These are phyloP conservation scores for Mucor velutinosus DNA, from an alignment of 371 early-diverging fungal species.

Conservation along the genomic window DNA sequence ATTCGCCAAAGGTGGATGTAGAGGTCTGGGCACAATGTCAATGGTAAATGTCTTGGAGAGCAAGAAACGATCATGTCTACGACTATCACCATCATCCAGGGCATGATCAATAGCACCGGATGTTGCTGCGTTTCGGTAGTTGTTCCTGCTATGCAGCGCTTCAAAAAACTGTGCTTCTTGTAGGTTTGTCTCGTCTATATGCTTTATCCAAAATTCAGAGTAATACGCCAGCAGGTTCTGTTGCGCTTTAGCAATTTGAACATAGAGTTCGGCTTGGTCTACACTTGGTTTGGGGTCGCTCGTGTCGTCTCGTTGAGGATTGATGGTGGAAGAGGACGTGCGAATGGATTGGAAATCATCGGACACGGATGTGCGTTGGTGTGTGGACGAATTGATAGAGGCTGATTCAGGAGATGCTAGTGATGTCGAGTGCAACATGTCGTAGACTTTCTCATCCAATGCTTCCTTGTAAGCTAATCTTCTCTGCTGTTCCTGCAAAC, in stretches of 20 bases:
- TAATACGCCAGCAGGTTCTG: slow-evolving; percentile 13
- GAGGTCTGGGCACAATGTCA: slow-evolving; percentile 11
- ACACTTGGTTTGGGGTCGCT: neutral
- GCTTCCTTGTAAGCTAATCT: slow-evolving; percentile 48
- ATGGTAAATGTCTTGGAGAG: slow-evolving; percentile 9
- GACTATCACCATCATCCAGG: slow-evolving; percentile 9
- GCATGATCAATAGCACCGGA: neutral
- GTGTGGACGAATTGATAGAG: neutral
- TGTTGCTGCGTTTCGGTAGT: slow-evolving; percentile 10
- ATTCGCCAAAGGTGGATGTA: slow-evolving; percentile 39
- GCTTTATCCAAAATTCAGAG: slow-evolving; percentile 42
- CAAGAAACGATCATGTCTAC: neutral
- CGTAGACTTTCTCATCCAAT: slow-evolving; percentile 45
- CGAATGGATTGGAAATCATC: neutral
- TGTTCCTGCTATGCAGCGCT: neutral
- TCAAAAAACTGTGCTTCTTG: slow-evolving; percentile 14
- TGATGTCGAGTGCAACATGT: slow-evolving; percentile 1
- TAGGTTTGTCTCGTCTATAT: slow-evolving; percentile 31
- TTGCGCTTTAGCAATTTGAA: slow-evolving; percentile 12
- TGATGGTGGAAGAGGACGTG: neutral
- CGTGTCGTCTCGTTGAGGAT: neutral
- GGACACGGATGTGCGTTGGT: neutral
- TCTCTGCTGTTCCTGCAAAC: slow-evolving; percentile 50
- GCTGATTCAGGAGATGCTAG: neutral
- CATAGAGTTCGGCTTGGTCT: neutral